These are phyloP conservation scores for Agaricus bisporus DNA, from an alignment of 768 basidiomycete species.

Conservation along the genomic window DNA sequence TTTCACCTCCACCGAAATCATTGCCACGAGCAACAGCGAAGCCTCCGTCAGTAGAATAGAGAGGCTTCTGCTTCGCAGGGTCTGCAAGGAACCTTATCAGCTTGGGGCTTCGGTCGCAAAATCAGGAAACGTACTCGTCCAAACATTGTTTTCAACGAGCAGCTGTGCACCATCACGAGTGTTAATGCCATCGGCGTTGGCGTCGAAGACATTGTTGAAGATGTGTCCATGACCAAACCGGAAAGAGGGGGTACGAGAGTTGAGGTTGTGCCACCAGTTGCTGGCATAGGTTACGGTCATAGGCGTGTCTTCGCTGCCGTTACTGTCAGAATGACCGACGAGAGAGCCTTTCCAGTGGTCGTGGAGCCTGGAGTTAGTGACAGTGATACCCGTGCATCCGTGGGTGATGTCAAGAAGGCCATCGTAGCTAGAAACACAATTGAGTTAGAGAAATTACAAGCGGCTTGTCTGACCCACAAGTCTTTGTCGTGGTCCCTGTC, in stretches of 20 bases:
- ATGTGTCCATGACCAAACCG: slow-evolving; percentile 41
- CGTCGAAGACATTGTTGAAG: slow-evolving; percentile 38
- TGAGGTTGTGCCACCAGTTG: slow-evolving; percentile 38
- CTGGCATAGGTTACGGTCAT: slow-evolving; percentile 37
- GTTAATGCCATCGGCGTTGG: slow-evolving; percentile 39
- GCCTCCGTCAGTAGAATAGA: slow-evolving; percentile 35
- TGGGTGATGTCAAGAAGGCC: slow-evolving; percentile 41
- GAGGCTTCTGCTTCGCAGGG: slow-evolving; percentile 25
- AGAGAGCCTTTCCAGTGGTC: slow-evolving; percentile 42
- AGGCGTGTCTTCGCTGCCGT: slow-evolving; percentile 27
- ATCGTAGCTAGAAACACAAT: slow-evolving; percentile 29
- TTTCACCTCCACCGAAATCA: slow-evolving; percentile 22
- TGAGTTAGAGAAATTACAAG: background rate
- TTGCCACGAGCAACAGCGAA: slow-evolving; percentile 33
- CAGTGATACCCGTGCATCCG: slow-evolving; percentile 36
- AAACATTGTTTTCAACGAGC: slow-evolving; percentile 42
- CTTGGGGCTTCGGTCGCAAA: slow-evolving; percentile 2
- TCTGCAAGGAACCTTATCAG: slow-evolving; percentile 4
- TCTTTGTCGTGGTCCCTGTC: slow-evolving; percentile 41
- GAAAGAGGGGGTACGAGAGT: slow-evolving; percentile 40
- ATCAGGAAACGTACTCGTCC: slow-evolving; percentile 24
- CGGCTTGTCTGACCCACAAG: slow-evolving; percentile 19
- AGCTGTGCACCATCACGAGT: slow-evolving; percentile 39
- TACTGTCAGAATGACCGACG: slow-evolving; percentile 35
- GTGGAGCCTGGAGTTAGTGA: slow-evolving; percentile 34